phyloP scores from a whole-genome alignment of 2,329 filamentous ascomycete species.

The Aspergillus tubingensis region DNA sequence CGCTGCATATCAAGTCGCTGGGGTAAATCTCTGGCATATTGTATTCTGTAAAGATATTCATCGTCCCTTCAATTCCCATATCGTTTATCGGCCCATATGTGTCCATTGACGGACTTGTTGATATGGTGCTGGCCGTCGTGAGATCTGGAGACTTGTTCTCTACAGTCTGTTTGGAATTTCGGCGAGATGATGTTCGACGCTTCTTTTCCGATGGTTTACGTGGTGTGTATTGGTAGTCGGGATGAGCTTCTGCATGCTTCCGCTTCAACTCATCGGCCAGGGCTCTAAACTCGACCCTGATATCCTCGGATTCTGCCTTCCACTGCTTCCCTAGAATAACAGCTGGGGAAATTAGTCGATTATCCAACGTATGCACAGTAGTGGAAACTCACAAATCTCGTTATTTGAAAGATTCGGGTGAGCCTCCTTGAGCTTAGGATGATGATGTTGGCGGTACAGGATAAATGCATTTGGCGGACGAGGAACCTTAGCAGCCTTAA shows the following conservation, averaged over 20 bases:
- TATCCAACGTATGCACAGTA: not conserved
- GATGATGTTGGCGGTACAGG: conserved; percentile 47
- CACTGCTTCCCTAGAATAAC: conserved; percentile 47
- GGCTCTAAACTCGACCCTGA: conserved; percentile 41
- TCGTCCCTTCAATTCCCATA: not conserved
- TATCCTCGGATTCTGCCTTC: conserved; percentile 39
- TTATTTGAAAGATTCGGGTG: conserved; percentile 49
- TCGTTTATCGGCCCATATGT: conserved; percentile 3
- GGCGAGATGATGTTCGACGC: conserved; percentile 44
- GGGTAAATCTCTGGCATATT: not conserved
- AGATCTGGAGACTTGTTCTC: conserved; percentile 9
- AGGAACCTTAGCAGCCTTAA: conserved; percentile 39
- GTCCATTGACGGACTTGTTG: conserved; percentile 14
- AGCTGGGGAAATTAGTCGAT: conserved; percentile 24
- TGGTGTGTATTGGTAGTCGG: conserved; percentile 50
- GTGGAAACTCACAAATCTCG: conserved; percentile 44
- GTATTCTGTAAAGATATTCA: not conserved
- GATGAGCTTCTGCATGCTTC: conserved; percentile 44
- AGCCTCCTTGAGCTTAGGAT: conserved; percentile 38
- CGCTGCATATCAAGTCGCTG: not conserved
- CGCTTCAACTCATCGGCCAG: conserved; percentile 43
- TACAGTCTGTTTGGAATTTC: conserved; percentile 10
- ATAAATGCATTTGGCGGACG: conserved; percentile 52
- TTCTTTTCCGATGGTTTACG: conserved; percentile 51
- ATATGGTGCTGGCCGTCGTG: conserved; percentile 9